Evolutionary conservation across 495 filamentous ascomycete species (phyloP).

Genomic region (Podospora bellae-mahoneyi): DNA sequence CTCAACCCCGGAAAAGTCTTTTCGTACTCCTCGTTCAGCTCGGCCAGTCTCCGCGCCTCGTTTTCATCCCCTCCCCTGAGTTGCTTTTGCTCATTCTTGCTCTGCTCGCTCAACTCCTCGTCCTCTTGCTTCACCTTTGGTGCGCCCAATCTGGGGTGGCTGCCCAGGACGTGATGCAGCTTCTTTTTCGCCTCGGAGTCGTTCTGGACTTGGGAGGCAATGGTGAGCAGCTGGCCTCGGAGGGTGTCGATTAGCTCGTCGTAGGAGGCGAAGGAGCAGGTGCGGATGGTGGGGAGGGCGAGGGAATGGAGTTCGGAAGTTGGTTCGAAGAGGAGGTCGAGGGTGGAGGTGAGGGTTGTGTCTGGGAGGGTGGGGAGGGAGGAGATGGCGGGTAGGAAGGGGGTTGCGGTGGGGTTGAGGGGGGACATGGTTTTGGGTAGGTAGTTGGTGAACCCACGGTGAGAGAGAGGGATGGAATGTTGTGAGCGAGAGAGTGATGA

Average conservation of each 20-base stretch:
- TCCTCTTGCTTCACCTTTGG: conserved; percentile 48
- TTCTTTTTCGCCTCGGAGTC: conserved; percentile 15
- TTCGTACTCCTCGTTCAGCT: conserved; percentile 81
- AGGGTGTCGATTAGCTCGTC: conserved; percentile 28
- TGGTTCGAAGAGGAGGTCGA: conserved; percentile 87
- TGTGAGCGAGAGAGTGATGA: neutral
- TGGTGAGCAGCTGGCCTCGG: conserved; percentile 57
- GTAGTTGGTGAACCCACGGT: too few species aligned
- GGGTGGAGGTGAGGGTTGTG: conserved; percentile 55
- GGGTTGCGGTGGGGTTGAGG: conserved; percentile 19
- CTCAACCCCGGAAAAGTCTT: conserved; percentile 72
- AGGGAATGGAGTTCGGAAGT: conserved; percentile 70
- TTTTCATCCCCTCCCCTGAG: conserved; percentile 46
- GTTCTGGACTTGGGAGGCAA: conserved; percentile 18
- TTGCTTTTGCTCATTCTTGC: conserved; percentile 74
- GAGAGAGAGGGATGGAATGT: neutral
- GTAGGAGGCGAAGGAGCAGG: conserved; percentile 54
- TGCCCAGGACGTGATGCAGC: conserved; percentile 66
- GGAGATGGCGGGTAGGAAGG: conserved; percentile 33
- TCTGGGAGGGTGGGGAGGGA: conserved; percentile 44
- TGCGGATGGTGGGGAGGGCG: conserved; percentile 61
- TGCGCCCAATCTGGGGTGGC: conserved; percentile 81
- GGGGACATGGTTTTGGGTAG: conserved; percentile 11
- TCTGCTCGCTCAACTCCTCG: conserved; percentile 59
- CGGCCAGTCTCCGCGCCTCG: conserved; percentile 56